phyloP scores from a whole-genome alignment of 1,284 basidiomycete genomes.

The Vanrija humicola region DNA sequence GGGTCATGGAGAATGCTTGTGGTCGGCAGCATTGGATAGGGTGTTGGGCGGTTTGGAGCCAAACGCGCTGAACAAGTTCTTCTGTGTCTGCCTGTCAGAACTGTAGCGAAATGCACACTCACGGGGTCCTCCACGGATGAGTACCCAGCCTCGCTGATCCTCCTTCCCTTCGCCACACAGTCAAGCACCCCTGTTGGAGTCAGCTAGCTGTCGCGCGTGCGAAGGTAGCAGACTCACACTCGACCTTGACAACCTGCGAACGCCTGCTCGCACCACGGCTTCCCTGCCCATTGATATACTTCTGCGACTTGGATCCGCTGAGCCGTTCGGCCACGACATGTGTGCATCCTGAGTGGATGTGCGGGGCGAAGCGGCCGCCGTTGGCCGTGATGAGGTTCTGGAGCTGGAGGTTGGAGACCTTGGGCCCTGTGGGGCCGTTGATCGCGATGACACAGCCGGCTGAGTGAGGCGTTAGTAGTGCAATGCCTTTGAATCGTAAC shows the following conservation, averaged over 20 bases:
- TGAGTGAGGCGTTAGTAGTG: slow-evolving; percentile 9
- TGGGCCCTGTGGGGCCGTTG: slow-evolving; percentile 47
- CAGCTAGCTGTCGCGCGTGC: neutral
- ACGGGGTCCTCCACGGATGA: slow-evolving; percentile 44
- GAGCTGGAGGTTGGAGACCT: slow-evolving; percentile 46
- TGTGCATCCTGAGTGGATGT: slow-evolving; percentile 37
- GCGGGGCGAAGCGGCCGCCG: slow-evolving; percentile 39
- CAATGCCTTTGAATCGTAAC: neutral
- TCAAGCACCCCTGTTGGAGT: slow-evolving; percentile 41
- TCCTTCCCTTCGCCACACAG: slow-evolving; percentile 34
- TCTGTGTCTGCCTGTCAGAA: slow-evolving; percentile 26
- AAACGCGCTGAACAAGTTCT: slow-evolving; percentile 33
- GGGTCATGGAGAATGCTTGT: neutral
- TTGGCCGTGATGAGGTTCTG: slow-evolving; percentile 46
- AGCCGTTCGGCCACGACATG: slow-evolving; percentile 46
- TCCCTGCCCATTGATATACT: slow-evolving; percentile 45
- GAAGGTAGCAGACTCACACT: slow-evolving; percentile 37
- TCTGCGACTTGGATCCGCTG: slow-evolving; percentile 45
- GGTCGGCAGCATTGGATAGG: no score
- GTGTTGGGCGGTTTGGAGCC: slow-evolving; percentile 17
- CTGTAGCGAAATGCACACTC: slow-evolving; percentile 4
- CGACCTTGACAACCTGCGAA: slow-evolving; percentile 41
- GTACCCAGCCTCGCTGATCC: slow-evolving; percentile 43
- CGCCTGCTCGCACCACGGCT: slow-evolving; percentile 30
- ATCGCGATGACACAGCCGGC: slow-evolving; percentile 45